Base-by-base conservation (phyloP, 2,329 filamentous ascomycete species). In the Neonectria coccinea region DNA sequence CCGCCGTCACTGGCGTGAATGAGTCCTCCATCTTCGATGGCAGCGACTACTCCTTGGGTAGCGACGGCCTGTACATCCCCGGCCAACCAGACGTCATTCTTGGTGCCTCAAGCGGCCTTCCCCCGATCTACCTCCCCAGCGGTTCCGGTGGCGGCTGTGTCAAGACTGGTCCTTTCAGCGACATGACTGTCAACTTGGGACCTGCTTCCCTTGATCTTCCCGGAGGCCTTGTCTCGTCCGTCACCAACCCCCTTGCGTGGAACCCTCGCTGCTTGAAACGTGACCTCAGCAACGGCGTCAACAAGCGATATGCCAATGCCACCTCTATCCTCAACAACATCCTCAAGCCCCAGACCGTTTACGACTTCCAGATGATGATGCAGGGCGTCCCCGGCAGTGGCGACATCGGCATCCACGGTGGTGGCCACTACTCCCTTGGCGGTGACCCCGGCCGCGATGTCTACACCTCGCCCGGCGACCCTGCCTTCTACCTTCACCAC, bases 61-160 rank as follows among this genome's bases (percentile, higher is more conserved):
- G 83, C 1, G 80, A 87, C 51, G 85, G 85, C 6, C 73, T 64
- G 12, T 72, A 59, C 51, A 68, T 76, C 27, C 64, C 73, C 0
- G 44, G 70, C 50, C 59, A 71, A 16, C 61, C 65, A 4, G 70
- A 71, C 22, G 67, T 75, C 6, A 60, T 72, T 3, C 65, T 75
- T 12, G 79, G 70, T 29, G 67, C 67, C 45, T 65, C 65, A 12
- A 79, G 67, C 33, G 69, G 71, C 1, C 66, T 75, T 9, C 70
- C 69, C n/a, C 59, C 70, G 1, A 36, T 74, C 22, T 64, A 65
- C 29, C 68, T 84, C 10, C 81, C 83, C 0, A 78, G 84, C 0
- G 86, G 85, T 7, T 78, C 77, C 2, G 87, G 88, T 4, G 86
- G 87, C 42, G 87, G 86, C 25, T 88, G 86, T 70, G 78, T 89